Evolutionary conservation across 1,139 yeast species (phyloP).

Genomic region (Lodderomyces beijingensis): DNA sequence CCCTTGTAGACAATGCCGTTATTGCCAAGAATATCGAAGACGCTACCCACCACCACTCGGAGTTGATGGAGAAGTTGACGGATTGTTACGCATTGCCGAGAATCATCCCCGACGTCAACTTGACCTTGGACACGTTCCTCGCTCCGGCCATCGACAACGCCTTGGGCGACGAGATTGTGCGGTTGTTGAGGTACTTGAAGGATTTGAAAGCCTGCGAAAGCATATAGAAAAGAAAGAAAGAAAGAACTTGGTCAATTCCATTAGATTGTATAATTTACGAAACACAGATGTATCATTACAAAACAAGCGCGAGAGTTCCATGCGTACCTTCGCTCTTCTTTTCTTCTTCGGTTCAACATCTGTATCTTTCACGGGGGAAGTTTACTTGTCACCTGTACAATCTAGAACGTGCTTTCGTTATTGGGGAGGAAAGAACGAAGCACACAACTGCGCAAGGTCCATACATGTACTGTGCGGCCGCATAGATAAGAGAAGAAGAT

Average conservation of each 20-base stretch:
- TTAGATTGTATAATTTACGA: too few relatives aligned
- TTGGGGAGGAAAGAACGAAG: too few relatives aligned
- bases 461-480: too few relatives aligned
- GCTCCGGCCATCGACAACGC: slow-evolving; percentile 35
- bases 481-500: too few relatives aligned
- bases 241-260: too few relatives aligned
- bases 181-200: slow-evolving; percentile 28
- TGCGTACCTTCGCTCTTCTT: background rate
- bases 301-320: background rate
- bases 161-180: slow-evolving; percentile 36
- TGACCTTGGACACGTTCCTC: slow-evolving; percentile 35
- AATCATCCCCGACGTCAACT: slow-evolving; percentile 33
- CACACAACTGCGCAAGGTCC: too few relatives aligned
- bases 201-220: slow-evolving; percentile 13
- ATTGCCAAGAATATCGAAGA: slow-evolving; percentile 18
- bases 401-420: too few relatives aligned
- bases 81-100: slow-evolving; percentile 17
- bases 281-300: background rate
- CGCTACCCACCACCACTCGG: slow-evolving; percentile 11
- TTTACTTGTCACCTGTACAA: too few relatives aligned
- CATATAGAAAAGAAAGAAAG: slow-evolving; percentile 2
- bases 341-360: background rate
- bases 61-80: slow-evolving; percentile 14
- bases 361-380: too few relatives aligned
- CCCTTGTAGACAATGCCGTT: slow-evolving; percentile 32